phyloP scores from a whole-genome alignment of 345 rosid species.

The Eucalyptus marginata region DNA sequence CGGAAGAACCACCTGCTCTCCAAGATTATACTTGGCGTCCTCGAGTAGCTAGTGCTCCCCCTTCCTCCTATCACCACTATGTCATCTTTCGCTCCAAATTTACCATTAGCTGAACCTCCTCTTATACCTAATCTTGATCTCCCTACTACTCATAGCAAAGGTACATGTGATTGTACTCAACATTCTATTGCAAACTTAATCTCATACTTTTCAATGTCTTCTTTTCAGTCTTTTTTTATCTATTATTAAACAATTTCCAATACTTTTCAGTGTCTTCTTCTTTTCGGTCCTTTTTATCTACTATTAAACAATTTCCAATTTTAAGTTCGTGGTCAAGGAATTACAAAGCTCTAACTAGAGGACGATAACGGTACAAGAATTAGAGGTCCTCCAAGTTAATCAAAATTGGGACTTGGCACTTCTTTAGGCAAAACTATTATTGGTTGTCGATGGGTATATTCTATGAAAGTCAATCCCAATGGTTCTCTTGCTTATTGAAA shows the following conservation, averaged over 20 bases:
- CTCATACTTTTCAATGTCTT: neutral
- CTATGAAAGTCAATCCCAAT: neutral
- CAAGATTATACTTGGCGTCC: rapidly evolving
- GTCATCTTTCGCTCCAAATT: neutral
- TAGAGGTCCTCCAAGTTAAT: neutral
- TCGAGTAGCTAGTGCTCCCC: neutral
- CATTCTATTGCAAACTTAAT: too few species aligned
- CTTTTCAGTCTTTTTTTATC: neutral
- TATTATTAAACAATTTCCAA: too few species aligned
- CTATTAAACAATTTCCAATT: neutral
- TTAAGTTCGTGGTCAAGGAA: neutral
- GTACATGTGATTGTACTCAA: neutral
- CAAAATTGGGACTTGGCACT: neutral
- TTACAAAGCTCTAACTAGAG: neutral
- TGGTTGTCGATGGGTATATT: neutral
- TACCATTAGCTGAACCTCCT: neutral
- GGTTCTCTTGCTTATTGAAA: neutral
- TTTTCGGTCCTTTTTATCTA: too few species aligned
- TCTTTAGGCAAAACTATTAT: neutral
- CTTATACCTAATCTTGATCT: neutral
- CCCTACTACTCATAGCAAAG: neutral
- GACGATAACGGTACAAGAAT: neutral
- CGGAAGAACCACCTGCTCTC: neutral
- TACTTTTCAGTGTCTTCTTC: too few species aligned
- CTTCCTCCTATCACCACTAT: neutral